Percentiles rank a stretch among this genome's conserved stretches.
Conservation (phyloP, 352 stramenopile species). For the Phytophthora chlamydospora region DNA sequence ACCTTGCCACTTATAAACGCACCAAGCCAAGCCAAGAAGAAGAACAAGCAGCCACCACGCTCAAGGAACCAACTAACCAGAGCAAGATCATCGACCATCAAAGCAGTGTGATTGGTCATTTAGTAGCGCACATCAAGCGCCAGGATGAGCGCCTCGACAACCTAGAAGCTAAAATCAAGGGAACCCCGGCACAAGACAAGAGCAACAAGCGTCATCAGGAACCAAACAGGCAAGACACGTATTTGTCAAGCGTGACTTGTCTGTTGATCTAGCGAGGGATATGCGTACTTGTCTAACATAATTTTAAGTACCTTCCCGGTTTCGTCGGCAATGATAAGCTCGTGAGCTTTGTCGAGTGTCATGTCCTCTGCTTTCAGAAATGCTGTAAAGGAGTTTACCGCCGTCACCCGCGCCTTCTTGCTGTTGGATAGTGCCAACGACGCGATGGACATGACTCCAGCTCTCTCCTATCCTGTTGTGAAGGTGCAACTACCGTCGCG, state of each 20-base stretch:
- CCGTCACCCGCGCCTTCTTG: background rate
- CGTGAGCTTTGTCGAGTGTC: background rate
- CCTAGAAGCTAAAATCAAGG: slow-evolving; percentile 1
- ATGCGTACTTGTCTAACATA: slow-evolving; percentile 7
- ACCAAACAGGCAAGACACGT: background rate
- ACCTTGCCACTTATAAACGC: background rate
- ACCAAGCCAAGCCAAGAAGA: background rate
- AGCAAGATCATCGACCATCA: slow-evolving; percentile 12
- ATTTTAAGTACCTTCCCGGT: background rate
- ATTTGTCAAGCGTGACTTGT: too few species aligned
- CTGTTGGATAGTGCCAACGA: too few species aligned
- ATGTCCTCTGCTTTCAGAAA: background rate
- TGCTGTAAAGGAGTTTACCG: background rate
- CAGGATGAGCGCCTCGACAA: slow-evolving; percentile 7
- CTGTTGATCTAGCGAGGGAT: background rate
- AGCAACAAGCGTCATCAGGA: background rate
- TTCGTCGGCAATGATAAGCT: background rate
- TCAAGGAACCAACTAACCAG: background rate
- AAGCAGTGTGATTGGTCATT: slow-evolving; percentile 3
- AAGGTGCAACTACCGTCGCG: background rate
- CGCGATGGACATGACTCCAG: too few species aligned
- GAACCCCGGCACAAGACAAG: background rate
- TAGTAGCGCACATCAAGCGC: slow-evolving; percentile 6
- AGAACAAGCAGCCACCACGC: background rate
- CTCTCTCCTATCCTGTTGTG: too few species aligned